Base-by-base conservation (phyloP, 106 monocot genomes). In the Chionographis japonica region DNA sequence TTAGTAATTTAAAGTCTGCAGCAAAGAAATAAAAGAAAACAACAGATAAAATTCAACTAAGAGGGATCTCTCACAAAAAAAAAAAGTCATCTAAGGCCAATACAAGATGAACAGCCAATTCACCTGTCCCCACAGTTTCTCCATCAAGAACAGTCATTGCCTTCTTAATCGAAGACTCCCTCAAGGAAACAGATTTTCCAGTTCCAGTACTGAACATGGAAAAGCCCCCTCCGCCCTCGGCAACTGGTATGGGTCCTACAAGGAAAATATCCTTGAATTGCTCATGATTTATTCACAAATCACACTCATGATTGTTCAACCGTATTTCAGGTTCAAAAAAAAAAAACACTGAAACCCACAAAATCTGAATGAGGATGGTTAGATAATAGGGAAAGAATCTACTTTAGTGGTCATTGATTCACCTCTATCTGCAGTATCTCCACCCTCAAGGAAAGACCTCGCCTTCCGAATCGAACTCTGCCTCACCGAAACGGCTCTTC, bases 381-480 rank as follows among this genome's bases (percentile, higher is more conserved):
- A 27, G 27, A 1, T 27, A 27, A 27, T 27, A 0, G 46, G 6
- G 4, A 67, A 52, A 67, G 8, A 52, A 52, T 37, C 39, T 46
- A 68, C n/a, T 7, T 4, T 4, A n/a, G 4, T 20, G 27, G 61
- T 36, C 4, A 37, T 54, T 62, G 4, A 65, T 19, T 37, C 55
- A 78, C 69, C 71, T 74, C 52, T 50, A 19, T 63, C 58, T 4
- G 16, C 7, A 75, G 38, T 17, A 65, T 69, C 37, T 58, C 5
- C 74, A 50, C 20, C 65, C 63, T 55, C 81, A 39, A 93, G 57
- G 73, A 88, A 18, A 38, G 74, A 15, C 50, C 40, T 76, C 39
- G 88, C 83, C 74, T 67, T 93, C 75, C 18, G 37, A 40, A 88
- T 55, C 7, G 88, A 81, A 42, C 66, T 69, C 59, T 67, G 37